Evolutionary conservation across 2,329 filamentous ascomycete species (phyloP).

Genomic region (Thermoascus crustaceus): DNA sequence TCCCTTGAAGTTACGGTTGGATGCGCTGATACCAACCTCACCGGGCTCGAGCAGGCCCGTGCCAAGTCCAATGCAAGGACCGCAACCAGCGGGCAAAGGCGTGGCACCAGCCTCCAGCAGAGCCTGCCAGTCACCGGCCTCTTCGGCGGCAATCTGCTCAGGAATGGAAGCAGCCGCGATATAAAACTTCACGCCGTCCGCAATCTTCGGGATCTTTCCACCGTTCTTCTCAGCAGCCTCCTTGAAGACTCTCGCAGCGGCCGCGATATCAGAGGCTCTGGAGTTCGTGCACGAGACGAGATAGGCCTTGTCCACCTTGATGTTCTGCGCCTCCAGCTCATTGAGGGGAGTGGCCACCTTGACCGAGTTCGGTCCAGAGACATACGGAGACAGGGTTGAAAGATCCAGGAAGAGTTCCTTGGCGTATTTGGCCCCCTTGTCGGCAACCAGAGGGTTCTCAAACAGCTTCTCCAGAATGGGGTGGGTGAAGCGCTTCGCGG

Average conservation of each 20-base stretch:
- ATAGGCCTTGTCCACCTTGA: conserved; percentile 76
- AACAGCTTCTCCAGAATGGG: conserved; percentile 64
- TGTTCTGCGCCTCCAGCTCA: conserved; percentile 64
- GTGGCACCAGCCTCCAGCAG: conserved; percentile 73
- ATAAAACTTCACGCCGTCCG: conserved; percentile 73
- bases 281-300: conserved; percentile 87
- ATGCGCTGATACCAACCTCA: conserved; percentile 78
- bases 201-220: conserved; percentile 60
- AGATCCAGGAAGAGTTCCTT: conserved; percentile 78
- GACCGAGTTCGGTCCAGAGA: conserved; percentile 83
- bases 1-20: conserved; percentile 86
- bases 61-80: conserved; percentile 78
- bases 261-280: conserved; percentile 68
- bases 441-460: conserved; percentile 57
- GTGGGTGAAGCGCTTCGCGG: conserved; percentile 60
- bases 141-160: conserved; percentile 71
- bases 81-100: conserved; percentile 64
- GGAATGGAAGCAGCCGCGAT: conserved; percentile 75
- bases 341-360: conserved; percentile 73
- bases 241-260: conserved; percentile 76
- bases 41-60: conserved; percentile 70
- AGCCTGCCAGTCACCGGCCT: conserved; percentile 74
- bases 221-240: conserved; percentile 57
- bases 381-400: conserved; percentile 72
- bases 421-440: conserved; percentile 70